A percentile compares a stretch with the other conserved stretches of the same genome.
Evolutionary conservation across 176 grass and related monocot species (phyloP).

Genomic region (Musa beccarii): DNA sequence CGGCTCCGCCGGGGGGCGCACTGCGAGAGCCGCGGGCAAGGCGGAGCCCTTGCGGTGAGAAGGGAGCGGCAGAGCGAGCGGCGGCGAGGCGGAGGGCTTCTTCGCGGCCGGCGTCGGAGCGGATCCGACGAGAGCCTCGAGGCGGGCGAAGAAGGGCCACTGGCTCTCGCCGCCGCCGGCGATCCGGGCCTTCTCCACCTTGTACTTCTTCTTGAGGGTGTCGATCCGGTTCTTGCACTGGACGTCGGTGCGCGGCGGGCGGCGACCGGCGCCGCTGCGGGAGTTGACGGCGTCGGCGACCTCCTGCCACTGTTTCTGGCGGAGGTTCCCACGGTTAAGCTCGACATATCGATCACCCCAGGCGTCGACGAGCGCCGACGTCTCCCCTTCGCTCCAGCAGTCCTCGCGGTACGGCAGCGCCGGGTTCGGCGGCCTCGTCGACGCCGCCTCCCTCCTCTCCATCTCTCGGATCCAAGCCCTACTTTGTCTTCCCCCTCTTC

Average conservation of each 20-base stretch:
- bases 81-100: conserved; percentile 10
- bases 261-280: conserved; percentile 48
- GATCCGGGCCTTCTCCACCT: conserved; percentile 64
- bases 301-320: conserved; percentile 99
- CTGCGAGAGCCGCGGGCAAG: background rate
- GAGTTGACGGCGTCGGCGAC: conserved; percentile 79
- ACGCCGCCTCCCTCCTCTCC: conserved; percentile 18
- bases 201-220: conserved; percentile 99
- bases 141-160: conserved; percentile 67
- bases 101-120: conserved; percentile 7
- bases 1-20: background rate
- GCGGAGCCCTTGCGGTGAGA: conserved; percentile 16
- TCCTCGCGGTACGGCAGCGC: conserved; percentile 95
- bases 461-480: conserved; percentile 17
- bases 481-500: conserved; percentile 31
- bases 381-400: conserved; percentile 99
- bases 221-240: conserved; percentile 99
- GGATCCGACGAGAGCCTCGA: conserved; percentile 64
- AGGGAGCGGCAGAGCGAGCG: conserved; percentile 26
- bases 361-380: conserved; percentile 61
- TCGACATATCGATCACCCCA: conserved; percentile 87
- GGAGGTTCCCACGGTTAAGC: conserved; percentile 87
- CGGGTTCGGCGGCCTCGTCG: conserved; percentile 48
- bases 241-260: conserved; percentile 72
- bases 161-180: conserved; percentile 17